Conservation (phyloP, 805 yeast genomes). For the Soucietia sequanensis region DNA sequence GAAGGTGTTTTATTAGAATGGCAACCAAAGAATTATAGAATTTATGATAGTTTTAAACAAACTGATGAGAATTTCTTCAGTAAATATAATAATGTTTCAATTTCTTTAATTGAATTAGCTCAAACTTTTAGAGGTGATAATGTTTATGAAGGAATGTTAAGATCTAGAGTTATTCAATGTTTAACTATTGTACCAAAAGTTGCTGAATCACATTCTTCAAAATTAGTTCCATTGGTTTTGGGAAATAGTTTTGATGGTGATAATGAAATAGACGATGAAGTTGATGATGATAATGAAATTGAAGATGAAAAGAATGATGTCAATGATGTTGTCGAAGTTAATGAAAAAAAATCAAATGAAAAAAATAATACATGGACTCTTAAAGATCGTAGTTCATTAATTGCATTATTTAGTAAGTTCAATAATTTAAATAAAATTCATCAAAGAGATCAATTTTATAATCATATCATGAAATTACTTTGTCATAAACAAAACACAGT, state of each 20-base stretch:
- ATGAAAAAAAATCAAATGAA: conserved; percentile 19
- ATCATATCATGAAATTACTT: conserved; percentile 53
- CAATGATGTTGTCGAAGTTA: conserved; percentile 19
- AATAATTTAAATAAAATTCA: conserved; percentile 57
- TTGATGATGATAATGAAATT: conserved; percentile 12
- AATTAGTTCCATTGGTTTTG: conserved; percentile 58
- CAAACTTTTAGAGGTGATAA: conserved; percentile 35
- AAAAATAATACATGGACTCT: conserved; percentile 36
- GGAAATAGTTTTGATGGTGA: conserved; percentile 24
- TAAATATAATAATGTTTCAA: conserved; percentile 29
- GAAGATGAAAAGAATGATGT: conserved; percentile 16
- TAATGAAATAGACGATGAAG: conserved; percentile 30
- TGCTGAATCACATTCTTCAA: conserved; percentile 63
- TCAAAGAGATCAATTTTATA: conserved; percentile 52
- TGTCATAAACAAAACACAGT: conserved; percentile 59
- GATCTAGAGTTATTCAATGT: conserved; percentile 58
- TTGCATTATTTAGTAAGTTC: conserved; percentile 65
- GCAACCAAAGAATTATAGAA: conserved; percentile 46
- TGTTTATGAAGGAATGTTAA: conserved; percentile 42
- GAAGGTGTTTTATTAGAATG: conserved; percentile 25
- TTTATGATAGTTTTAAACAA: conserved; percentile 39
- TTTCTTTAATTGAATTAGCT: conserved; percentile 38
- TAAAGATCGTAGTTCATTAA: conserved; percentile 54
- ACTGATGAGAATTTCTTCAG: conserved; percentile 18
- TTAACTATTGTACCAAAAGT: conserved; percentile 58